Base-by-base conservation (phyloP, 768 basidiomycete species). In the Pleurotus sapidus region DNA sequence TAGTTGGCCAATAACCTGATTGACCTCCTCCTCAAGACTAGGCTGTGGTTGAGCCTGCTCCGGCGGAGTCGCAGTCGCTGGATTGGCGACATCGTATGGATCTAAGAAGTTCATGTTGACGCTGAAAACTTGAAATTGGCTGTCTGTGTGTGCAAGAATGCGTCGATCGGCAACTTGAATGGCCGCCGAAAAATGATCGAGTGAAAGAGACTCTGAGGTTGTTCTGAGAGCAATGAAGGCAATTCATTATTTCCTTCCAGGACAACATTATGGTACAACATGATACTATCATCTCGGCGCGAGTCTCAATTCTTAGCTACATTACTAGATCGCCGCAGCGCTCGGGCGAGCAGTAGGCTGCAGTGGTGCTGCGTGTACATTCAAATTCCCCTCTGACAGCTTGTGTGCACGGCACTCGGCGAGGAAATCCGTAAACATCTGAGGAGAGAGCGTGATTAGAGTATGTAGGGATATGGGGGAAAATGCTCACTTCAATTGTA, bases 341-440 rank as follows among this genome's bases (percentile, higher is more conserved):
- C 39, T 42, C 15, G 37, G 39, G 39, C 39, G 51, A 11, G 39
- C 8, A 54, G 24, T 5, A 15, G 17, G 8, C 12, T n/a, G 17
- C 30, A 37, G 38, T 7, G 15, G 51, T 4, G 51, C 34, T 40
- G 38, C 15, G 42, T 12, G 7, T 40, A 38, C 42, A 38, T 40
- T 25, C 15, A 68, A 55, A 2, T 63, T 55, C 5, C 65, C 67
- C 25, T 70, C 53, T 49, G 73, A 61, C 20, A 76, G 65, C 69
- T 80, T 84, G 64, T 80, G 75, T 3, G 81, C 82, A 25, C 83
- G 82, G 69, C 95, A 97, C 69, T 94, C 90, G 47, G 79, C 70
- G 15, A 96, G 77, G 69, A 96, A 96, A 70, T 96, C 94, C 55
- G 89, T 87, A 74, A 96, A 96, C 95, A 97, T 97, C 91, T 92